Evolutionary conservation across 1,284 basidiomycete genomes (phyloP).

Genomic region (Chalciporus piperatoides): DNA sequence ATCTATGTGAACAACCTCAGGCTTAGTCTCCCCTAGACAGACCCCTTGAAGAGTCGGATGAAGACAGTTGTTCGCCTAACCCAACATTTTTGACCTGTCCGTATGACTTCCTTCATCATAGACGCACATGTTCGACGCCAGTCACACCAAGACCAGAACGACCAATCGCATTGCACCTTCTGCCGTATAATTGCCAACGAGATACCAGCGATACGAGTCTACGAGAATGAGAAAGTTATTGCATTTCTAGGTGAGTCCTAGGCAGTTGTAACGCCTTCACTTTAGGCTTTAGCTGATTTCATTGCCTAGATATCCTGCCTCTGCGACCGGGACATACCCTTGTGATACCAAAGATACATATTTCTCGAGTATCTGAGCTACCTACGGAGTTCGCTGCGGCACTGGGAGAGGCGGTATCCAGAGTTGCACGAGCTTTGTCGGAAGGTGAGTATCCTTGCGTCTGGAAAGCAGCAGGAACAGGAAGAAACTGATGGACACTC

Average conservation of each 20-base stretch:
- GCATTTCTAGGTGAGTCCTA: conserved; percentile 57
- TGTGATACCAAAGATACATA: conserved; percentile 65
- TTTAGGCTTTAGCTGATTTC: neutral
- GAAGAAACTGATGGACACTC: neutral
- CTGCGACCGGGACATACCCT: conserved; percentile 65
- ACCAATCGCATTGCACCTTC: conserved; percentile 50
- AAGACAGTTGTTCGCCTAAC: no score
- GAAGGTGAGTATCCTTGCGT: conserved; percentile 41
- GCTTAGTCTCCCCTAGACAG: no score
- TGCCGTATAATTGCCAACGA: conserved; percentile 57
- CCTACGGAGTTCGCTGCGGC: conserved; percentile 58
- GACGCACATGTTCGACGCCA: conserved; percentile 51
- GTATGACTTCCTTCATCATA: conserved; percentile 72
- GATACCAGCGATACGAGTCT: conserved; percentile 47
- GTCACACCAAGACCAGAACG: conserved; percentile 44
- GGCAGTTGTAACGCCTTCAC: neutral
- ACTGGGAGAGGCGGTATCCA: conserved; percentile 55
- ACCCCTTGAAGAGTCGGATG: no score
- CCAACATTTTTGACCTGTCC: no score
- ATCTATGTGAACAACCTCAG: no score
- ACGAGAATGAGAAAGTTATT: conserved; percentile 63
- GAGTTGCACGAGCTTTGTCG: conserved; percentile 58
- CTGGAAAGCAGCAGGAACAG: neutral
- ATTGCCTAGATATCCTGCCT: conserved; percentile 60
- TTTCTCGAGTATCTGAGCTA: conserved; percentile 58